A percentile compares a stretch with the other conserved stretches of the same genome.
Conservation (phyloP, 768 basidiomycete species). For the Lentinula edodes region DNA sequence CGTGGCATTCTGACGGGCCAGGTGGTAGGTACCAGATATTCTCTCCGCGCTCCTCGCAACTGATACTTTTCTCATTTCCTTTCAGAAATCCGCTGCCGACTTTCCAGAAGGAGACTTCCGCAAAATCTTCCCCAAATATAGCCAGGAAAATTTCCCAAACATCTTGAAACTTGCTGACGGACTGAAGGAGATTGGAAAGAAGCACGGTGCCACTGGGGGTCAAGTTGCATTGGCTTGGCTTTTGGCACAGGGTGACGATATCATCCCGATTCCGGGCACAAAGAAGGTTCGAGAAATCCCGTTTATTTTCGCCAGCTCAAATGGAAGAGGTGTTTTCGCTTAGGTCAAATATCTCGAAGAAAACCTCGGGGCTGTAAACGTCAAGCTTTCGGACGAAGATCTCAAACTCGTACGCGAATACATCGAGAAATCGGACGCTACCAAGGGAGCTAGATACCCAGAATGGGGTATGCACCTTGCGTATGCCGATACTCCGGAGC, state of each 20-base stretch:
- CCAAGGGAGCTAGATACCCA: background rate
- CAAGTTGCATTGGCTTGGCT: slow-evolving; percentile 40
- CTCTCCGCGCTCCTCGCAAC: slow-evolving; percentile 11
- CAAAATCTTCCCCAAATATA: slow-evolving; percentile 28
- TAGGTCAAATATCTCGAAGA: slow-evolving; percentile 31
- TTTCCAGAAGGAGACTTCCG: slow-evolving; percentile 33
- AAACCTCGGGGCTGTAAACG: slow-evolving; percentile 25
- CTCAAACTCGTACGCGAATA: slow-evolving; percentile 21
- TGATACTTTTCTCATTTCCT: background rate
- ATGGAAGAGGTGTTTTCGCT: background rate
- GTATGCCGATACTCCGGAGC: background rate
- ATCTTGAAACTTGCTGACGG: slow-evolving; percentile 31
- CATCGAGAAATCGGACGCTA: background rate
- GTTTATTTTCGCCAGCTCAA: background rate
- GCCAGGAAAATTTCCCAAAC: slow-evolving; percentile 37
- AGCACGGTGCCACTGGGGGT: slow-evolving; percentile 30
- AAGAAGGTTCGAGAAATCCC: slow-evolving; percentile 19
- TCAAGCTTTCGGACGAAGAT: slow-evolving; percentile 22
- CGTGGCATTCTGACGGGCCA: slow-evolving; percentile 45
- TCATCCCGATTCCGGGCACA: slow-evolving; percentile 34
- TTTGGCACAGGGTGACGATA: slow-evolving; percentile 27
- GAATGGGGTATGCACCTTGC: slow-evolving; percentile 2
- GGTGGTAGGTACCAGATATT: slow-evolving; percentile 24
- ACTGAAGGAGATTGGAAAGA: slow-evolving; percentile 26
- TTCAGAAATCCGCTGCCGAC: background rate